phyloP scores from a whole-genome alignment of 2,329 filamentous ascomycete species.

The Myriosclerotinia curreyana region DNA sequence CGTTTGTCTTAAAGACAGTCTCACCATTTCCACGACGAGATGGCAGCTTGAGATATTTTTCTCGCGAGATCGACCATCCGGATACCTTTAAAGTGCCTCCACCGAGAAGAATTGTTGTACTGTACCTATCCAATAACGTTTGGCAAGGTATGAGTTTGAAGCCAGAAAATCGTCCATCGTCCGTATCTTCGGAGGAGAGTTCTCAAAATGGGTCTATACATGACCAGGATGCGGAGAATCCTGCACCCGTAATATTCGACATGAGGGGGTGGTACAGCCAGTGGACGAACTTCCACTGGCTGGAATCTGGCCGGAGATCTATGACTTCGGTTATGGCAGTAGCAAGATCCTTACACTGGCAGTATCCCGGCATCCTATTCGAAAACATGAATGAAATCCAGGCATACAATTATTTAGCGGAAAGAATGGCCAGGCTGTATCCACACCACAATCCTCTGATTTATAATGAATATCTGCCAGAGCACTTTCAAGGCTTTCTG shows the following conservation, averaged over 20 bases:
- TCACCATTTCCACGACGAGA: neutral
- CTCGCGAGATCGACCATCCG: neutral
- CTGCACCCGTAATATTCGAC: neutral
- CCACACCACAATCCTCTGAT: neutral
- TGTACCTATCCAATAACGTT: neutral
- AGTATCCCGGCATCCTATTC: neutral
- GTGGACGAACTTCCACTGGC: no score
- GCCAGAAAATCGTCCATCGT: no score
- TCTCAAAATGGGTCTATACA: neutral
- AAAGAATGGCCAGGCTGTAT: neutral
- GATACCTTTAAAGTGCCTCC: neutral
- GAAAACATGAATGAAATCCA: neutral
- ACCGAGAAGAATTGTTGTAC: neutral
- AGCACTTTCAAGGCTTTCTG: neutral
- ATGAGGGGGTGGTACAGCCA: neutral
- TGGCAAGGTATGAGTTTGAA: conserved; percentile 3
- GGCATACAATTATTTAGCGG: neutral
- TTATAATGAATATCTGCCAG: neutral
- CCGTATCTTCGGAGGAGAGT: neutral
- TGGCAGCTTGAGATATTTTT: neutral
- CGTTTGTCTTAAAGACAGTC: conserved; percentile 8
- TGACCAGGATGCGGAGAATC: neutral
- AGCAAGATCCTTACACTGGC: neutral
- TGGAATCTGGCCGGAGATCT: no score
- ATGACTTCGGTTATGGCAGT: conserved; percentile 1